A percentile compares a stretch with the other conserved stretches of the same genome.
Conservation (phyloP, 805 yeast species). For the Candida schatavii region DNA sequence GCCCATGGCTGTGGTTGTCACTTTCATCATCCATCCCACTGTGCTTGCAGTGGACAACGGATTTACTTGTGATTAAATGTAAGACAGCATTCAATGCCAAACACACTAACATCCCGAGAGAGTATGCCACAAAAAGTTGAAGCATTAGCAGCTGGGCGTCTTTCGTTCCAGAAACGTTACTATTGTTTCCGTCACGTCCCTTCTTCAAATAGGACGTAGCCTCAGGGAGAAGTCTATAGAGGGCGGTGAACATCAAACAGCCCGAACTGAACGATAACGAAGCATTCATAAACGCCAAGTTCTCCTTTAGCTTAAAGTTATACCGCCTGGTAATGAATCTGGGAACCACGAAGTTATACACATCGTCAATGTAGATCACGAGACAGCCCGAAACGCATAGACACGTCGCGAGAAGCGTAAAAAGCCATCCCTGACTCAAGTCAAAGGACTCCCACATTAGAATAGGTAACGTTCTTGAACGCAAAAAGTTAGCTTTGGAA, state of each 20-base stretch:
- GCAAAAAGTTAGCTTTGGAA: too few relatives aligned
- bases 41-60: slow-evolving; percentile 85
- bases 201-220: slow-evolving; percentile 46
- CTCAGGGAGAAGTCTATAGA: slow-evolving; percentile 76
- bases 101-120: slow-evolving; percentile 63
- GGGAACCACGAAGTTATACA: slow-evolving; percentile 44
- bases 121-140: slow-evolving; percentile 44
- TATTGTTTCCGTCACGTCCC: slow-evolving; percentile 1
- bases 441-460: too few relatives aligned
- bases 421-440: slow-evolving; percentile 56
- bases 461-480: too few relatives aligned
- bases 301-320: slow-evolving; percentile 55
- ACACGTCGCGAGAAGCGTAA: slow-evolving; percentile 62
- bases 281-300: slow-evolving; percentile 64
- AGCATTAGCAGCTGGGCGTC: slow-evolving; percentile 23
- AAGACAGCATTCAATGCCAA: slow-evolving; percentile 58
- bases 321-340: slow-evolving; percentile 34
- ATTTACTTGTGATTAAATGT: slow-evolving; percentile 74
- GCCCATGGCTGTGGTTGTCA: slow-evolving; percentile 6
- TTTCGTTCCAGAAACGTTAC: not conserved
- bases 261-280: slow-evolving; percentile 81
- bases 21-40: slow-evolving; percentile 29
- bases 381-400: slow-evolving; percentile 73
- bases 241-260: slow-evolving; percentile 73
- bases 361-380: slow-evolving; percentile 58